Base-by-base conservation (phyloP, 768 basidiomycete species). In the Panellus pusillus region DNA sequence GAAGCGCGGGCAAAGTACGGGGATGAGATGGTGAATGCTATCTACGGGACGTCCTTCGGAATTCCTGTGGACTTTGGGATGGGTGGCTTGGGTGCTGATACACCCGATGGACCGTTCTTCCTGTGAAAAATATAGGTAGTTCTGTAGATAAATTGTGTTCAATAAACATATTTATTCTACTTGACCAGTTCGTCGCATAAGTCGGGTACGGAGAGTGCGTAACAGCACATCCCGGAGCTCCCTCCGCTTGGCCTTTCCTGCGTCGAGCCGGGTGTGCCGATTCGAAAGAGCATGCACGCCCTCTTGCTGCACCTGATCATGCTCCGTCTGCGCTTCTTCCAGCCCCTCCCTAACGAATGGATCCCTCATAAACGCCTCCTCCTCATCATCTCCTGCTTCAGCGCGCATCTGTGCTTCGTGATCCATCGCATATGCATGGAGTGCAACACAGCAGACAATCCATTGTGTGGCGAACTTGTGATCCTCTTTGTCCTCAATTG, bases 341-440 rank as follows among this genome's bases (percentile, higher is more conserved):
- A 32, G 6, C 31, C 31, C 31, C 31, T 32, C 45, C 5, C 24
- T 11, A 7, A 47, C 45, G 17, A 47, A 47, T 15, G 45, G 14
- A 47, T 47, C 45, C 17, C 35, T 19, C 32, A 27, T 31, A 4
- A 35, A 19, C 4, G 28, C 45, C 24, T 47, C 45, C 8, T 47
- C 28, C 24, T 35, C 20, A 32, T 47, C 45, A 14, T 31, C 14
- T 5, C 45, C 45, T n/a, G n/a, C 45, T 4, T 19, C 45, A 11
- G 28, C 35, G 6, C 28, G 28, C 45, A 47, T 31, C 28, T 47
- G 27, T 15, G 45, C 45, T 47, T 47, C 28, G 32, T 47, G 45
- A 32, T 47, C n/a, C 45, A 47, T 47, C 6, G 45, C 45, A 18
- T 6, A 47, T 31, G 45, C 45, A 17, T 47, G 45, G 14, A 47